Conservation (phyloP, 2,329 filamentous ascomycete species). For the Claviceps sp. region DNA sequence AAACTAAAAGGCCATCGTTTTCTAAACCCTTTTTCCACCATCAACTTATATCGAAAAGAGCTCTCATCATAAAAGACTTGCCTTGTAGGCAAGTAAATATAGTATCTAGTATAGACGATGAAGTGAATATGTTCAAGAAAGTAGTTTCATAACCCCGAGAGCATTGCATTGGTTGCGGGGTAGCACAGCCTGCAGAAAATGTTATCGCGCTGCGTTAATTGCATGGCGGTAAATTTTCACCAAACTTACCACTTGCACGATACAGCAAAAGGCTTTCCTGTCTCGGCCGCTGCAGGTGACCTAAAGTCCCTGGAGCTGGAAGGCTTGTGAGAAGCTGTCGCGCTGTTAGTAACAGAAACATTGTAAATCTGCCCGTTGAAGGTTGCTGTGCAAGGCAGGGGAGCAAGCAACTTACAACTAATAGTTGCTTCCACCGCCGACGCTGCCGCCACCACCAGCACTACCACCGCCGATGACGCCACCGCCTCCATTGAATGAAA, state of each 20-base stretch:
- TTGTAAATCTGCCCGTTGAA: slow-evolving; percentile 3
- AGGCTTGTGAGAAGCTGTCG: background rate
- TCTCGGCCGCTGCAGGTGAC: slow-evolving; percentile 1
- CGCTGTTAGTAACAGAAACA: background rate
- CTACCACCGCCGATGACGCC: background rate
- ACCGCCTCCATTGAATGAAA: background rate
- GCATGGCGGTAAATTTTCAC: background rate
- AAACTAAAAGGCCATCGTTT: too few relatives aligned
- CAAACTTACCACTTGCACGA: slow-evolving; percentile 5
- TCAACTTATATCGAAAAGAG: background rate
- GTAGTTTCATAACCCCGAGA: background rate
- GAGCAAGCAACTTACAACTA: background rate
- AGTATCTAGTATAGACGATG: slow-evolving; percentile 1
- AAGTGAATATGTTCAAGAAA: slow-evolving; percentile 1
- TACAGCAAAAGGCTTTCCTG: slow-evolving; percentile 6
- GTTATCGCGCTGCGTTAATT: background rate
- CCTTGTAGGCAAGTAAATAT: background rate
- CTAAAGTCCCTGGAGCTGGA: slow-evolving; percentile 2
- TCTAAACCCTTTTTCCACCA: too few relatives aligned
- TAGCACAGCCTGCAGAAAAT: background rate
- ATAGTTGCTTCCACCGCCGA: background rate
- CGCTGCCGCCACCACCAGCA: background rate
- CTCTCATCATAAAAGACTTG: background rate
- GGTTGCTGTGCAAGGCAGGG: slow-evolving; percentile 4
- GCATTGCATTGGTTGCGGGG: background rate